Base-by-base conservation (phyloP, 2,329 filamentous ascomycete species). In the Hypoxylon sp. region DNA sequence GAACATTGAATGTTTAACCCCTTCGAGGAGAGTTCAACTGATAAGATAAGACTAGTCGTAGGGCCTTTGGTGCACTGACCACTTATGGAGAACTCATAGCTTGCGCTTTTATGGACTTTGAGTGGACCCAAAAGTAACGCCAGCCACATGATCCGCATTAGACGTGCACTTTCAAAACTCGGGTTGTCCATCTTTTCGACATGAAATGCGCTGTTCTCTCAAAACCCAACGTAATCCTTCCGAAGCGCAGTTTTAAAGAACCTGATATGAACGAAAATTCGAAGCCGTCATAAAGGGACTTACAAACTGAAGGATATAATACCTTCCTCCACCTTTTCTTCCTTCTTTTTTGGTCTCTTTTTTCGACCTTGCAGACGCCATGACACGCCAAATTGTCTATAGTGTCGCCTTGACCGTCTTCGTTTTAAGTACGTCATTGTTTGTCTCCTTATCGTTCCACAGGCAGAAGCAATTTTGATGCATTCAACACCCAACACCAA, bases 371-470 rank as follows among this genome's bases (percentile, higher is more conserved):
- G 2, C 26, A 51, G 33, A 56, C 68, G 65, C 51, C 50, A 84
- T 84, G 83, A 83, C 83, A 64, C 79, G 82, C 74, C 74, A 76
- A 57, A 77, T 80, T 66, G 78, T 84, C 55, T 84, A 84, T 71
- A 76, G 70, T 62, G 73, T 78, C 62, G 79, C 78, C 60, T 76
- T 84, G 26, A 78, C 80, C 67, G 79, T 81, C 63, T 83, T 84
- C 63, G 70, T 82, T 17, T 80, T 78, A 50, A 82, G 83, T 83
- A 81, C 75, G 79, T 79, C 73, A 76, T 78, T 68, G 55, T 42
- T 65, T 65, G 42, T 60, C 52, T 62, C 53, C 48, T 67, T 56
- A 47, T 55, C 66, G 44, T 64, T 52, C 44, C 62, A 57, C 54
- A 55, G 42, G 53, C 63, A 65, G 50, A 52, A 71, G 50, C 52